Base-by-base conservation (phyloP, 1,139 yeast species). In the Yamadazyma songkhlaensis region DNA sequence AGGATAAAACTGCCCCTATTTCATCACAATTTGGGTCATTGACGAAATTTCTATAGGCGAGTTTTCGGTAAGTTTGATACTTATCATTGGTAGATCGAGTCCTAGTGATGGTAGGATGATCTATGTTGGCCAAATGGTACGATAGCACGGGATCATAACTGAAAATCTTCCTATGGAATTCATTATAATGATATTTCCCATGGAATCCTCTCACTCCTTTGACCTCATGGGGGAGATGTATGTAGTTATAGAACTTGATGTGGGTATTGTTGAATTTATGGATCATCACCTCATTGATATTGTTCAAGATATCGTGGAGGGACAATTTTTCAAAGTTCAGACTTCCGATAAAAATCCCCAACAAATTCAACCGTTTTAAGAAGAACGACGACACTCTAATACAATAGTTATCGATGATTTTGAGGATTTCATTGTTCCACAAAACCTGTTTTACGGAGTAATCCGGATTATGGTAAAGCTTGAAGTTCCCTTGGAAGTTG, bases 281-380 rank as follows among this genome's bases (percentile, higher is more conserved):
- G 10, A 60, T 49, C 47, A 52, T 51, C 2, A 60, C 42, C 38
- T 60, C 65, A 35, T 57, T 56, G 13, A 56, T 26, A 14, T 37
- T 41, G 6, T 38, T 25, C n/a, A 30, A 23, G 9, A 48, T 27
- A 4, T 34, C 13, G 3, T 37, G 38, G 14, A 35, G 32, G 4
- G 27, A n/a, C 6, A 25, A 25, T n/a, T n/a, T 25, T 21, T 46
- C 44, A 38, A 30, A 43, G 25, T 41, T 47, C 28, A 51, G 52
- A 35, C 52, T 47, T 11, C 59, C 60, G 31, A 47, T 55, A 25
- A 45, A 40, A 1, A 52, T 31, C 8, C 53, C 45, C 7, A 56
- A 38, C 10, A 48, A 32, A 38, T 57, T 58, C 21, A 37, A 45
- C 26, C 67, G 38, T 34, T 50, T 53, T n/a, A 46, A 44, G 40